Evolutionary conservation across 148 eudicot species (phyloP).

Genomic region (Camellia lanceoleosa): DNA sequence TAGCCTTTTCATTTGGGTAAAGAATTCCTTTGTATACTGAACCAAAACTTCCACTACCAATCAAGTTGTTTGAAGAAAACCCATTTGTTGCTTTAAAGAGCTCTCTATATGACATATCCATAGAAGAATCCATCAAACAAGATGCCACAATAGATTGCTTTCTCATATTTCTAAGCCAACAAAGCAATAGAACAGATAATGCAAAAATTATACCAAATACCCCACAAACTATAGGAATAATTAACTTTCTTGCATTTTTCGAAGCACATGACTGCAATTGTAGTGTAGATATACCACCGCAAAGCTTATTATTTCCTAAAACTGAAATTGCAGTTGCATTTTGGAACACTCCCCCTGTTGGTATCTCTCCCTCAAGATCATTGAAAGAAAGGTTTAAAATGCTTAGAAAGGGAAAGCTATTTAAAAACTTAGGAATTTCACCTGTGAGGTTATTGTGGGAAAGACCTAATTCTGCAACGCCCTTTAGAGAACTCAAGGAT

Average conservation of each 20-base stretch:
- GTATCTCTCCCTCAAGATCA: slow-evolving; percentile 30
- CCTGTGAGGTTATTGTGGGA: slow-evolving; percentile 24
- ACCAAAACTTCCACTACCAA: slow-evolving; percentile 13
- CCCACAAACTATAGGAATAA: neutral
- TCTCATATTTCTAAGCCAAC: neutral
- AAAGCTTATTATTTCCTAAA: slow-evolving; percentile 26
- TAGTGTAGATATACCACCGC: slow-evolving; percentile 28
- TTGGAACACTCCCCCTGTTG: slow-evolving; percentile 21
- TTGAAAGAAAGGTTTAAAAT: slow-evolving; percentile 30
- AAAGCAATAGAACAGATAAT: neutral
- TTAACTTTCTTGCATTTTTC: neutral
- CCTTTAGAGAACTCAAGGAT: neutral
- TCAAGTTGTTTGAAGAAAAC: slow-evolving; percentile 14
- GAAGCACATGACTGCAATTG: slow-evolving; percentile 25
- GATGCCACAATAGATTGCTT: neutral
- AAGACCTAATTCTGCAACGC: slow-evolving; percentile 9
- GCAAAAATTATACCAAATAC: neutral
- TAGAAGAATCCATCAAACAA: neutral
- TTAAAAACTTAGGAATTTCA: slow-evolving; percentile 8
- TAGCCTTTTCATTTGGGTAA: neutral
- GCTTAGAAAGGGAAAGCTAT: neutral
- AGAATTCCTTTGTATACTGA: slow-evolving; percentile 21
- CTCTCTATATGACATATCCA: slow-evolving; percentile 15
- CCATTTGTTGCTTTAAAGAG: slow-evolving; percentile 13
- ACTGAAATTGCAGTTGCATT: slow-evolving; percentile 24